Base-by-base conservation (phyloP, 2,329 filamentous ascomycete species). In the Mycosphaerelloides madeirae region DNA sequence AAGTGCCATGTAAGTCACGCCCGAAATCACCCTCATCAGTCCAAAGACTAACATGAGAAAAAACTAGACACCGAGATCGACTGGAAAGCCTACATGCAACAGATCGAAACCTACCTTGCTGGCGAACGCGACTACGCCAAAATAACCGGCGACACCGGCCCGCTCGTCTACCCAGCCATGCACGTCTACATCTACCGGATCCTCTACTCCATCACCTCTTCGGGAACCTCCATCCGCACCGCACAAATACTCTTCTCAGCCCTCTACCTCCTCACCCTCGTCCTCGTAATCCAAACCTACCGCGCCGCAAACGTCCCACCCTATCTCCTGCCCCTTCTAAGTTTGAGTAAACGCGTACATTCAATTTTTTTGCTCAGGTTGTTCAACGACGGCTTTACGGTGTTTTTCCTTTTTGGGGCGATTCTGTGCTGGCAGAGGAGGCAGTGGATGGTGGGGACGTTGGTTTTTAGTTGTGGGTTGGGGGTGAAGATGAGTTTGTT, bases 71-170 rank as follows among this genome's bases (percentile, higher is more conserved):
- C 93, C 33, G 93, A 98, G 68, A 98, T 98, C 61, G 93, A 98
- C 69, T 98, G 91, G 91, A 78, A 77, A 47, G 88, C 93, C 0
- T 98, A 98, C 68, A 97, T 98, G 90, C 79, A 96, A 65, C 93
- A 98, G 62, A 76, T 97, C 34, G 70, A 78, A 31, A 82, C 90
- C 57, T 93, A 85, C 61, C 71, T 90, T 35, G 75, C 79, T 14
- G 93, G 93, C 60, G 90, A 97, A 72, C 81, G 86, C 63, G 84
- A 96, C 67, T 98, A 98, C 67, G 80, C 80, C 49, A 77, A 82
- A 46, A 90, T 98, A 63, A 78, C 84, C 61, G 93, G 93, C 56
- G 84, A 81, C 48, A 98, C 93, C 0, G 93, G 93, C 1, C 93
- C 93, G 3, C 76, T 97, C 39, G 93, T 98, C 48, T 98, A 98